These are phyloP conservation scores for Pseudocohnilembus persalinus DNA, from an alignment of 169 alveolate genomes.

Conservation along the genomic window DNA sequence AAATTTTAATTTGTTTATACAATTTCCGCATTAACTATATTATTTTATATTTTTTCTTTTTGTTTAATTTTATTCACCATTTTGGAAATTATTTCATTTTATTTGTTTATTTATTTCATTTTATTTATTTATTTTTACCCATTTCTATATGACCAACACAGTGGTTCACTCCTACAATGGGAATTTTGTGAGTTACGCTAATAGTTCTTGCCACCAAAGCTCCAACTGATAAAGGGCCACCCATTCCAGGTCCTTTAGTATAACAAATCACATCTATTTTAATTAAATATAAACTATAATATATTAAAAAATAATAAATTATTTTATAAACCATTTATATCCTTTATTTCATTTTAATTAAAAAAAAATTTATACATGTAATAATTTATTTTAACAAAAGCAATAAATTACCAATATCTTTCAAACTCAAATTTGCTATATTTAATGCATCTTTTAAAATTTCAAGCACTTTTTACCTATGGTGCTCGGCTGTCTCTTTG, in stretches of 20 bases:
- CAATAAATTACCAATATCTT: conserved; percentile 60
- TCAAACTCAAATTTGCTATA: conserved; percentile 84
- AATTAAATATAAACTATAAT: conserved; percentile 78
- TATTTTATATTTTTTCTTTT: too few species aligned
- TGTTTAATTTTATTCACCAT: too few species aligned
- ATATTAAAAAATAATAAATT: conserved; percentile 83
- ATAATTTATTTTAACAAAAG: conserved; percentile 96
- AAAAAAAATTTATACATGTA: conserved; percentile 95
- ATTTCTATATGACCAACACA: conserved; percentile 99
- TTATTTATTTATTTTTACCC: conserved; percentile 78
- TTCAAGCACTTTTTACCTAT: conserved; percentile 89
- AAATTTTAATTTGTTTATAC: too few species aligned
- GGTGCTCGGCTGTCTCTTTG: conserved; percentile 97
- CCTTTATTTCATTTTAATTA: too few species aligned
- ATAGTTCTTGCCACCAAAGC: conserved; percentile 95
- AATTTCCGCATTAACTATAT: too few species aligned
- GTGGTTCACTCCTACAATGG: conserved; percentile 98
- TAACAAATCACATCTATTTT: conserved; percentile 90
- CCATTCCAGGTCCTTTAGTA: conserved; percentile 99
- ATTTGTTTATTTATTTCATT: too few species aligned
- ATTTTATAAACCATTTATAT: conserved; percentile 85
- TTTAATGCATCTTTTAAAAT: conserved; percentile 89
- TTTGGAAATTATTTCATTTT: too few species aligned
- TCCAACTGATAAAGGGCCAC: conserved; percentile 97
- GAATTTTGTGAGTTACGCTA: conserved; percentile 90